Percentiles rank a stretch among this genome's conserved stretches.
Conservation (phyloP, 108 stramenopile species). For the Discostella stelligeroides region DNA sequence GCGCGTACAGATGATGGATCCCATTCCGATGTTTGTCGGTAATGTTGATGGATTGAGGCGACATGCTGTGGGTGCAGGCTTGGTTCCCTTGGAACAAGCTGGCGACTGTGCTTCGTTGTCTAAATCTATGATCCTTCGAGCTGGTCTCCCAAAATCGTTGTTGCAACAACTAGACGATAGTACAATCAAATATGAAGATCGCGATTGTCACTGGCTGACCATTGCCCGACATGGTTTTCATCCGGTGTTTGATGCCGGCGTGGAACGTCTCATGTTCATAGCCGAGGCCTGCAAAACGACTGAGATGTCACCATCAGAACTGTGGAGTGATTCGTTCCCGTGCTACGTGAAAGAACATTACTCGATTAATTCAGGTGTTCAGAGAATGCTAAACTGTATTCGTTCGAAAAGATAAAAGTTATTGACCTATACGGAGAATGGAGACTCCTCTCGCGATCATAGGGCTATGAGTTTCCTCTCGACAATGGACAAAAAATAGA, state of each 20-base stretch:
- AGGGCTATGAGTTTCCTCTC: no score
- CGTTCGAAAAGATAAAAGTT: not conserved
- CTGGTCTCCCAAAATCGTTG: slow-evolving; percentile 25
- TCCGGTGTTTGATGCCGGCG: slow-evolving; percentile 56
- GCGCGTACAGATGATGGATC: slow-evolving; percentile 55
- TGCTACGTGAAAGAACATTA: slow-evolving; percentile 36
- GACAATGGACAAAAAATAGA: not conserved
- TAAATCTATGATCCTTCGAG: slow-evolving; percentile 17
- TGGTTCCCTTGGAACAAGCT: slow-evolving; percentile 28
- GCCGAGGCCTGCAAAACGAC: not conserved
- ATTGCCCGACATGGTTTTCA: slow-evolving; percentile 18
- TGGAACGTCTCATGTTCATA: slow-evolving; percentile 41
- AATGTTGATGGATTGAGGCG: slow-evolving; percentile 33
- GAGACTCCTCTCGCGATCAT: no score
- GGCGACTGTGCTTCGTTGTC: slow-evolving; percentile 21
- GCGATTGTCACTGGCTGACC: slow-evolving; percentile 19
- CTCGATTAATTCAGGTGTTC: slow-evolving; percentile 28
- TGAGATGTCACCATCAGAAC: slow-evolving; percentile 1
- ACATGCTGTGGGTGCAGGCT: slow-evolving; percentile 38
- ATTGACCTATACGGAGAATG: not conserved
- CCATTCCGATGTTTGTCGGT: slow-evolving; percentile 57
- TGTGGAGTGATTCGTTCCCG: slow-evolving; percentile 35
- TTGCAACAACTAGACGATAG: not conserved
- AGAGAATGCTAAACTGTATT: slow-evolving; percentile 31
- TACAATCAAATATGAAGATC: not conserved